These are phyloP conservation scores for Xylaria arbuscula DNA, from an alignment of 2,329 filamentous ascomycete species.

Conservation along the genomic window DNA sequence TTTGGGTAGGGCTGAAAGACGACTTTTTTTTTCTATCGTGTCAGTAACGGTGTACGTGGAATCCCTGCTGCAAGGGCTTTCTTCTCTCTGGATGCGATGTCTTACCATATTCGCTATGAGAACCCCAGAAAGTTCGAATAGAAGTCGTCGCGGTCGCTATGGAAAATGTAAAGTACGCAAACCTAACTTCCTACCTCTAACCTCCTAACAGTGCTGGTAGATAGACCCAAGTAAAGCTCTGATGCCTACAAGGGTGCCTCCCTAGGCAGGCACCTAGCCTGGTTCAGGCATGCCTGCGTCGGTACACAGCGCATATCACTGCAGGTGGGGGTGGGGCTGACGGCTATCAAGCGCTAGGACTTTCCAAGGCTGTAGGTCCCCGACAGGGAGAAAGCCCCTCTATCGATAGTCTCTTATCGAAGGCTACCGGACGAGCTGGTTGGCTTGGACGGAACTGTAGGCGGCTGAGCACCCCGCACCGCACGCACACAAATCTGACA, in stretches of 20 bases:
- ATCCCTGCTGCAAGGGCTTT: no score
- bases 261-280: background rate
- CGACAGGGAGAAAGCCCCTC: constrained; percentile 30
- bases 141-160: constrained; percentile 12
- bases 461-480: constrained; percentile 32
- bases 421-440: no score
- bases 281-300: background rate
- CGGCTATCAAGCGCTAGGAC: background rate
- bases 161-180: background rate
- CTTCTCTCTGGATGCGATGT: background rate
- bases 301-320: background rate
- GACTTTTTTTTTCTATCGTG: constrained; percentile 49
- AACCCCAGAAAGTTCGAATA: constrained; percentile 5
- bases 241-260: background rate
- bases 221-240: background rate
- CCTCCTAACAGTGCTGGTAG: background rate
- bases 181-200: background rate
- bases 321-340: constrained; percentile 10
- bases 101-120: constrained; percentile 34
- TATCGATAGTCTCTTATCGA: no score
- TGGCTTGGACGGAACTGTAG: no score
- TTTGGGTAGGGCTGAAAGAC: constrained; percentile 90
- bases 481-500: constrained; percentile 36
- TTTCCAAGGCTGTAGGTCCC: no score
- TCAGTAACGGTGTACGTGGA: constrained; percentile 27